These are phyloP conservation scores for Malassezia psittaci DNA, from an alignment of 1,284 basidiomycete species.

Conservation along the genomic window DNA sequence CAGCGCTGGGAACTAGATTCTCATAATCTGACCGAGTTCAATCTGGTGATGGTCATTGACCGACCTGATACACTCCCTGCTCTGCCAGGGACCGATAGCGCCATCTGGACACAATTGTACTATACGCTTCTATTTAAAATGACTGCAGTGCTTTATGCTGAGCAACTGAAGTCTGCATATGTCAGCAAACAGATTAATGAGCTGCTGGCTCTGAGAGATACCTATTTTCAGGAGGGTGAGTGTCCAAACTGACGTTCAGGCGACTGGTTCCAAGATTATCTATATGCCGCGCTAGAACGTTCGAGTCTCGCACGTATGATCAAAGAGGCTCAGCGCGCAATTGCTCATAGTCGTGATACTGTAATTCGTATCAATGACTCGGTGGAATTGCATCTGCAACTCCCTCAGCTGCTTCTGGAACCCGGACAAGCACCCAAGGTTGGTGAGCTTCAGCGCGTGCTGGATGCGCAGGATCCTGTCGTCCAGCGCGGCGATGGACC, in stretches of 20 bases:
- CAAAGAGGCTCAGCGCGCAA: constrained; percentile 26
- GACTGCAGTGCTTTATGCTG: constrained; percentile 40
- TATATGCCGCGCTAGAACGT: constrained; percentile 21
- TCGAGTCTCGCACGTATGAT: constrained; percentile 37
- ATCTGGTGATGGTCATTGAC: constrained; percentile 43
- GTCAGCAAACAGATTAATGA: constrained; percentile 28
- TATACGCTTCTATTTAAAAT: constrained; percentile 46
- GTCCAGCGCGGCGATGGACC: constrained; percentile 26
- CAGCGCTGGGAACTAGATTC: not conserved
- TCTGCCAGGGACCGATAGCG: constrained; percentile 25
- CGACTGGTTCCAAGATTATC: constrained; percentile 11
- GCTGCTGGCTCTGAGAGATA: constrained; percentile 30
- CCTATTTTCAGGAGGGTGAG: constrained; percentile 28
- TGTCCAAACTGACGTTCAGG: constrained; percentile 19
- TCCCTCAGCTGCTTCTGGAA: constrained; percentile 37
- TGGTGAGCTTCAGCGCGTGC: constrained; percentile 34
- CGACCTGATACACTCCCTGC: constrained; percentile 33
- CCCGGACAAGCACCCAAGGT: constrained; percentile 22
- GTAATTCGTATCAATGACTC: constrained; percentile 36
- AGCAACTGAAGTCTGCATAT: constrained; percentile 30
- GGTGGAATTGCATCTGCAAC: constrained; percentile 37
- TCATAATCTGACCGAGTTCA: constrained; percentile 28
- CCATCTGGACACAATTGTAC: constrained; percentile 33
- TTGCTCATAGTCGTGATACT: constrained; percentile 30
- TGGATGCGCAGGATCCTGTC: constrained; percentile 35